Percentiles rank a stretch among this genome's conserved stretches.
Conservation (phyloP, 371 early-diverging fungal species). For the Lichtheimia hyalospora region DNA sequence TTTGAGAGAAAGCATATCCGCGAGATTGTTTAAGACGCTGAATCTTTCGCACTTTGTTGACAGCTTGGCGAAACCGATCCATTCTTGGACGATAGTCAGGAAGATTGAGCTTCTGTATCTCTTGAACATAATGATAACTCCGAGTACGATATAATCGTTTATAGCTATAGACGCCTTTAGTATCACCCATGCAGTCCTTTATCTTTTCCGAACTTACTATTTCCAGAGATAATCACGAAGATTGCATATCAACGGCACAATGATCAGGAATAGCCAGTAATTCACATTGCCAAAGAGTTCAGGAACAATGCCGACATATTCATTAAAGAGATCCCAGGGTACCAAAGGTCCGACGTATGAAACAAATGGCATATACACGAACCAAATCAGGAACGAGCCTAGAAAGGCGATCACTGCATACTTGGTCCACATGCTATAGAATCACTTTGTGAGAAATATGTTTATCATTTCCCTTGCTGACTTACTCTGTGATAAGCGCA, state of each 20-base stretch:
- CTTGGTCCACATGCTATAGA: conserved; percentile 76
- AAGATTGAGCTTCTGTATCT: conserved; percentile 96
- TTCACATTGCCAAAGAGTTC: conserved; percentile 67
- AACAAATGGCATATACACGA: conserved; percentile 87
- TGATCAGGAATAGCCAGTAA: conserved; percentile 87
- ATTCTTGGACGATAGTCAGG: conserved; percentile 95
- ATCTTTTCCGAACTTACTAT: conserved; percentile 65
- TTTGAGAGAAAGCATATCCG: conserved; percentile 97
- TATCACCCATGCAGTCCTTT: background rate
- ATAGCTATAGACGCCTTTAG: conserved; percentile 34
- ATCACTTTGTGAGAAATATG: background rate
- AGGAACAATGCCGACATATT: conserved; percentile 79
- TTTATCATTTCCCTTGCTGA: background rate
- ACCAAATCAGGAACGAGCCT: conserved; percentile 86
- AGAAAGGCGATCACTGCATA: conserved; percentile 79
- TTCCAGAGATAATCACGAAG: conserved; percentile 91
- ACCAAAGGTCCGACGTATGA: conserved; percentile 73
- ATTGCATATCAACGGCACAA: conserved; percentile 78
- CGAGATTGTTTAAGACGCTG: conserved; percentile 90
- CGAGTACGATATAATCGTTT: conserved; percentile 82
- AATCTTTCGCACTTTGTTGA: conserved; percentile 91
- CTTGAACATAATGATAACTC: conserved; percentile 94
- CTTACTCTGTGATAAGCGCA: conserved; percentile 79
- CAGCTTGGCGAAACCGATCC: conserved; percentile 96
- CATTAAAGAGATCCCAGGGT: conserved; percentile 66